These are phyloP conservation scores for Iris pallida DNA, from an alignment of 116 monocot genomes.

Conservation along the genomic window DNA sequence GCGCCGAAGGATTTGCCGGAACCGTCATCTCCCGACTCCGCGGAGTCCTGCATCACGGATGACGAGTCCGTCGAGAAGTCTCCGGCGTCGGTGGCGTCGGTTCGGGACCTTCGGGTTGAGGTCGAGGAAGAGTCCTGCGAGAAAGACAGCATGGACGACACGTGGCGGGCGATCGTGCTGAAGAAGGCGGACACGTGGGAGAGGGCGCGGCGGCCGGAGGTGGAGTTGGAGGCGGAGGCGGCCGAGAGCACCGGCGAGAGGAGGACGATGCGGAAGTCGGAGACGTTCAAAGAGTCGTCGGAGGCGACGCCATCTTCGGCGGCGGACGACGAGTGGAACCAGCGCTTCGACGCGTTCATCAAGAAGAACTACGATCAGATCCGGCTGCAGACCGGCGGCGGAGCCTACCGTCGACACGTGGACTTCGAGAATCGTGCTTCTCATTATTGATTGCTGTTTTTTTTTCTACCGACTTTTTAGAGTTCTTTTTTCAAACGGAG, in stretches of 20 bases:
- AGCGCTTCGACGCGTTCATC: conserved; percentile 16
- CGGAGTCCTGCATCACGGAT: conserved; percentile 1
- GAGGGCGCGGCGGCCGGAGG: not conserved
- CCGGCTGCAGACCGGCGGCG: conserved; percentile 1
- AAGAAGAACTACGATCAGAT: conserved; percentile 27
- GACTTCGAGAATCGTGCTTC: not conserved
- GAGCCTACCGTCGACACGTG: not conserved
- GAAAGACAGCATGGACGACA: conserved; percentile 40
- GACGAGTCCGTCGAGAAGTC: conserved; percentile 13
- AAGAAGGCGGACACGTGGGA: conserved; percentile 28
- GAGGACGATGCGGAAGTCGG: conserved; percentile 22
- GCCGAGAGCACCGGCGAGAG: not conserved
- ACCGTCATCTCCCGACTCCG: conserved; percentile 5
- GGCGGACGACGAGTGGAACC: conserved; percentile 13
- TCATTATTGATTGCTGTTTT: not conserved
- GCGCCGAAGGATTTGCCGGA: not conserved
- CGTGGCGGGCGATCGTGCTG: conserved; percentile 58
- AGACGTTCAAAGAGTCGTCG: conserved; percentile 22
- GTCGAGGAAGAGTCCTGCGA: conserved; percentile 15
- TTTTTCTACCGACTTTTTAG: too few species aligned
- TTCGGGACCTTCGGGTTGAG: not conserved
- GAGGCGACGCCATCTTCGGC: too few species aligned
- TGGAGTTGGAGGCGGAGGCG: conserved; percentile 3
- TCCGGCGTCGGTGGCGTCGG: not conserved
- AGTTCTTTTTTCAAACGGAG: not conserved